phyloP scores from a whole-genome alignment of 495 filamentous ascomycete genomes.

The Aspergillus coremiiformis region DNA sequence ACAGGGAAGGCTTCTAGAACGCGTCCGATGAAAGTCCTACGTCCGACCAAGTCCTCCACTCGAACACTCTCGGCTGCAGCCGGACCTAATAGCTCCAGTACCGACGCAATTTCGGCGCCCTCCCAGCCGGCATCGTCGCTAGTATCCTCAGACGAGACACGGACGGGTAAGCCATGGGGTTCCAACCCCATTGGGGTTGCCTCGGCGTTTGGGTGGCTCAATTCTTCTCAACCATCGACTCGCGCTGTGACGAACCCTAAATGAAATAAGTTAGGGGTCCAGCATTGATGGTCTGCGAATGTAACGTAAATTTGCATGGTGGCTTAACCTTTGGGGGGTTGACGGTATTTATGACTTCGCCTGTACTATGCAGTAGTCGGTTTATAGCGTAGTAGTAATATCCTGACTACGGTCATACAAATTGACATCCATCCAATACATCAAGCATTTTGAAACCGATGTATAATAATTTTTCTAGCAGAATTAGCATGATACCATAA shows the following conservation, averaged over 20 bases:
- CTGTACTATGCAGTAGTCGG: slow-evolving; percentile 11
- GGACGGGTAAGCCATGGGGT: slow-evolving; percentile 44
- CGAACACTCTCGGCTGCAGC: slow-evolving; percentile 30
- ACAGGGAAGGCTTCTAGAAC: slow-evolving; percentile 41
- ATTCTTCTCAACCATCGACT: slow-evolving; percentile 23
- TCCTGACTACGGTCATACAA: not conserved
- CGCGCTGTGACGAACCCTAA: slow-evolving; percentile 15
- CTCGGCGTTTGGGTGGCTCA: slow-evolving; percentile 96
- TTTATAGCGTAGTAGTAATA: slow-evolving; percentile 11
- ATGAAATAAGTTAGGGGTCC: slow-evolving; percentile 22
- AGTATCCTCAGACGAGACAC: slow-evolving; percentile 22
- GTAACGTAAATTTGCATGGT: not conserved
- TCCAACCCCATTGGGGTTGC: slow-evolving; percentile 83
- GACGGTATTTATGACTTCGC: not conserved
- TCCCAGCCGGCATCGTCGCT: slow-evolving; percentile 21
- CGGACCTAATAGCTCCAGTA: slow-evolving; percentile 26
- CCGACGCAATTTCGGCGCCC: slow-evolving; percentile 18
- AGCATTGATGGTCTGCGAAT: not conserved
- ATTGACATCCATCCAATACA: not conserved
- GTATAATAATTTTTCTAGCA: not conserved
- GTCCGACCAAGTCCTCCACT: slow-evolving; percentile 49
- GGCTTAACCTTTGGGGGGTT: not conserved
- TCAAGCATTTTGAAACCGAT: not conserved
- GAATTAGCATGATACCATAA: not conserved
- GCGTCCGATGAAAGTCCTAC: slow-evolving; percentile 73